Percentiles rank a stretch among this genome's conserved stretches.
These are phyloP conservation scores for Bertia moriformis DNA, from an alignment of 2,329 filamentous ascomycete genomes.

Conservation along the genomic window DNA sequence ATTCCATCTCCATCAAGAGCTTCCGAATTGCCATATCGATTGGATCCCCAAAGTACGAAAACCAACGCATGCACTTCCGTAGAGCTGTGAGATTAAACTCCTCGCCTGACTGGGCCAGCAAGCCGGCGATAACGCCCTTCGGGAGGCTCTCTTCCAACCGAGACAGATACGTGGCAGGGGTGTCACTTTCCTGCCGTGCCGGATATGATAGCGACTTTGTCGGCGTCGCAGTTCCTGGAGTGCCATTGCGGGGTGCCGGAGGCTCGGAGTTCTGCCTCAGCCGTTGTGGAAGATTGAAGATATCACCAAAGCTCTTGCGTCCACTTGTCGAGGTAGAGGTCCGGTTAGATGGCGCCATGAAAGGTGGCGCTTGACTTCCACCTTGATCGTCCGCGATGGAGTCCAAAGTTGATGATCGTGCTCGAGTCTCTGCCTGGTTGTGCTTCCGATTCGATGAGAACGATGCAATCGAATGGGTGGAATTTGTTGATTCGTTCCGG, in stretches of 20 bases:
- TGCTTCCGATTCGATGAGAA: neutral
- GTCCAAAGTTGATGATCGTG: neutral
- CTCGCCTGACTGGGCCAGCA: constrained; percentile 53
- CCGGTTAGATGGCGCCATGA: neutral
- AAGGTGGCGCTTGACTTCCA: neutral
- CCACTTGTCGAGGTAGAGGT: constrained; percentile 1
- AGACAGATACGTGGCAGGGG: constrained; percentile 54
- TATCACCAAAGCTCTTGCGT: neutral
- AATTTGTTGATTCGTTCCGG: neutral
- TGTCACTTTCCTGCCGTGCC: constrained; percentile 50
- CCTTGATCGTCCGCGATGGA: neutral
- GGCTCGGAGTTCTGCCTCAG: constrained; percentile 1
- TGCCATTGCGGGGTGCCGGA: neutral
- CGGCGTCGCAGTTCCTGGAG: neutral
- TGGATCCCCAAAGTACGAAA: constrained; percentile 60
- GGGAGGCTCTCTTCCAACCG: constrained; percentile 50
- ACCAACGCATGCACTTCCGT: constrained; percentile 58
- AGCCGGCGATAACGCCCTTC: constrained; percentile 48
- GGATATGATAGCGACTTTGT: constrained; percentile 16
- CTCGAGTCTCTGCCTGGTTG: neutral
- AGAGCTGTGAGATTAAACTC: constrained; percentile 52
- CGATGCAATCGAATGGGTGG: neutral
- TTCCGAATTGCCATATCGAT: constrained; percentile 66
- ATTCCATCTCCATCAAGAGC: constrained; percentile 58
- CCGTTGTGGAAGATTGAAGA: neutral